Evolutionary conservation across 768 basidiomycete genomes (phyloP).

Genomic region (Chalciporus pseudorubinellus): DNA sequence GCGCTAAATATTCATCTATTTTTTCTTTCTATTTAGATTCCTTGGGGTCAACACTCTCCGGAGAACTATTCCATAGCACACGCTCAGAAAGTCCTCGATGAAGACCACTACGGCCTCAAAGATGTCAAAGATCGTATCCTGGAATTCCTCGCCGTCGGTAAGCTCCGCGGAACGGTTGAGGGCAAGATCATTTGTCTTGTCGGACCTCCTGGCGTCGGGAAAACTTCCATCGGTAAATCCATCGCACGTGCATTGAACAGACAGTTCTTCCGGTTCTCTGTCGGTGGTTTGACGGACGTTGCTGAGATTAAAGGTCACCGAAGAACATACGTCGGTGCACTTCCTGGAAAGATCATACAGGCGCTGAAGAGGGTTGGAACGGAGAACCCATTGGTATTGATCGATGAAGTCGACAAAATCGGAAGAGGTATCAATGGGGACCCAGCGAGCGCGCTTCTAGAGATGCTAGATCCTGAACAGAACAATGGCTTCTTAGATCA

Average conservation of each 20-base stretch:
- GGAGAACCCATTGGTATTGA: slow-evolving; percentile 90
- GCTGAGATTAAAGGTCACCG: slow-evolving; percentile 99
- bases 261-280: slow-evolving; percentile 95
- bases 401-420: slow-evolving; percentile 97
- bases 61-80: slow-evolving; percentile 90
- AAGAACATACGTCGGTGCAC: slow-evolving; percentile 92
- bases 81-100: slow-evolving; percentile 82
- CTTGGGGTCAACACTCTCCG: slow-evolving; percentile 92
- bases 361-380: slow-evolving; percentile 91
- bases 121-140: slow-evolving; percentile 93
- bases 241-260: slow-evolving; percentile 88
- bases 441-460: slow-evolving; percentile 84
- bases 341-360: slow-evolving; percentile 94
- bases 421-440: slow-evolving; percentile 90
- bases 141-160: slow-evolving; percentile 94
- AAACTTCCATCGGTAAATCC: slow-evolving; percentile 94
- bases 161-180: slow-evolving; percentile 89
- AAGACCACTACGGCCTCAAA: slow-evolving; percentile 90
- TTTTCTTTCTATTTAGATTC: slow-evolving; percentile 63
- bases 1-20: not conserved
- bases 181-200: slow-evolving; percentile 98
- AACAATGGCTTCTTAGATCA: slow-evolving; percentile 94
- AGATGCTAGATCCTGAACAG: slow-evolving; percentile 95
- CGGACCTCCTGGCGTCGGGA: slow-evolving; percentile 97
- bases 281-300: slow-evolving; percentile 94